Evolutionary conservation across 2,329 filamentous ascomycete genomes (phyloP), one percentile per base, ranked within the genome.

Genomic region (Tolypocladium tundrense): DNA sequence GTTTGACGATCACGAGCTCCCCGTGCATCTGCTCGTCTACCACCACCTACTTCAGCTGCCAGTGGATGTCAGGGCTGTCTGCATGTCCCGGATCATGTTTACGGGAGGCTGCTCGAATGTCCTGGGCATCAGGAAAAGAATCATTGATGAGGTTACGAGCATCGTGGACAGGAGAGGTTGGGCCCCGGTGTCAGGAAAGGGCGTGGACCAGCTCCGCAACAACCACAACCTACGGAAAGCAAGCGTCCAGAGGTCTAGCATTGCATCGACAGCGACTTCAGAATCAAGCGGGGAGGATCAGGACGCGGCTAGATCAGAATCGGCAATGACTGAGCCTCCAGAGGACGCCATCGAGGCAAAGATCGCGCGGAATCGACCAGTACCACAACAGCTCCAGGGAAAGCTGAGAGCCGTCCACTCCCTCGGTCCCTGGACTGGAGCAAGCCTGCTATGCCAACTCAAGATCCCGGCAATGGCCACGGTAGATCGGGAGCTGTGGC

Each of bases 11-110:
- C 81, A 99, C 64, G 93, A 97, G 62, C 80, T 89, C 21, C 86
- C 93, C 0, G 67, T 97, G 1, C 90, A 89, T 55, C 69, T 86
- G 14, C 79, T 97, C 10, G 77, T 95, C 3, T 95, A 96, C 72
- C 82, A 83, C 56, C 82, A 86, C 42, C 80, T 99, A 1, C 77
- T 95, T 1, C 79, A 84, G 9, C 77, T 97, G 1, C 89, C 91
- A 0, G 75, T 93, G 4, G 94, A 99, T 70, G 85, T 92, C 4
- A 85, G 94, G 31, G 87, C 88, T 1, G 74, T 87, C 5, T 97
- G 93, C 71, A 94, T 97, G 85, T 86, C 91, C 1, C 88, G 93
- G 43, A 88, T 97, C 52, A 78, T 96, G 19, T 88, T 99, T 67
- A 88, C 87, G 0, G 94, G 94, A 39, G 91, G 91, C 2, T 88